Evolutionary conservation across 2,329 filamentous ascomycete species (phyloP).

Genomic region (Trichoderma harzianum): DNA sequence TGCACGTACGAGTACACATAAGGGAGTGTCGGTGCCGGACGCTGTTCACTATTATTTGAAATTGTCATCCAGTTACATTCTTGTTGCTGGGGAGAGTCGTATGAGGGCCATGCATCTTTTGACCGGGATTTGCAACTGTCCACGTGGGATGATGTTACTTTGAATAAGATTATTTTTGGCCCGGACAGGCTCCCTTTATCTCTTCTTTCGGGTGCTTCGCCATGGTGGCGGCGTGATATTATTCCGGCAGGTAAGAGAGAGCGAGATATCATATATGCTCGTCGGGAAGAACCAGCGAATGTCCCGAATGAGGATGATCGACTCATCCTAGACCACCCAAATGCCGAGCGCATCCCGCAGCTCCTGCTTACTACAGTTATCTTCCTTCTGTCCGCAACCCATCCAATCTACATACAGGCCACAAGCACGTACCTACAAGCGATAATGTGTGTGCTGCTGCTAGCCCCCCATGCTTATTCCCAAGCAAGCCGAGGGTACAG

Average conservation of each 20-base stretch:
- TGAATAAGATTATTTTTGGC: not conserved
- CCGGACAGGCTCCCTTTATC: not conserved
- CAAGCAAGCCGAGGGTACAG: not conserved
- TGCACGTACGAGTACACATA: not conserved
- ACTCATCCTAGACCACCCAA: not conserved
- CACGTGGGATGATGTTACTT: conserved; percentile 5
- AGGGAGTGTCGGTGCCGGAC: not conserved
- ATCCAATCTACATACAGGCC: not conserved
- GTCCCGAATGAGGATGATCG: not conserved
- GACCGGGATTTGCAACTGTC: not conserved
- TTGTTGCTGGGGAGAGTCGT: not conserved
- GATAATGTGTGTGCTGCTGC: not conserved
- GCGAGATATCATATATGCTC: not conserved
- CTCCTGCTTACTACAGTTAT: not conserved
- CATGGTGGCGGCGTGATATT: not conserved
- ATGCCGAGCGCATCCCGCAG: not conserved
- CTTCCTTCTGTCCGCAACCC: not conserved
- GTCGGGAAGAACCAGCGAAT: not conserved
- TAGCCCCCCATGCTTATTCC: not conserved
- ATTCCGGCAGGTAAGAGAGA: not conserved
- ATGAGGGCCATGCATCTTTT: not conserved
- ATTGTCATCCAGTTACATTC: not conserved
- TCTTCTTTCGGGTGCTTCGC: not conserved
- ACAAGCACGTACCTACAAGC: not conserved
- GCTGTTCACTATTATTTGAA: not conserved